Evolutionary conservation across 331 rosid species (phyloP), one percentile per base, ranked within the genome.

Genomic region (Ulmus americana): DNA sequence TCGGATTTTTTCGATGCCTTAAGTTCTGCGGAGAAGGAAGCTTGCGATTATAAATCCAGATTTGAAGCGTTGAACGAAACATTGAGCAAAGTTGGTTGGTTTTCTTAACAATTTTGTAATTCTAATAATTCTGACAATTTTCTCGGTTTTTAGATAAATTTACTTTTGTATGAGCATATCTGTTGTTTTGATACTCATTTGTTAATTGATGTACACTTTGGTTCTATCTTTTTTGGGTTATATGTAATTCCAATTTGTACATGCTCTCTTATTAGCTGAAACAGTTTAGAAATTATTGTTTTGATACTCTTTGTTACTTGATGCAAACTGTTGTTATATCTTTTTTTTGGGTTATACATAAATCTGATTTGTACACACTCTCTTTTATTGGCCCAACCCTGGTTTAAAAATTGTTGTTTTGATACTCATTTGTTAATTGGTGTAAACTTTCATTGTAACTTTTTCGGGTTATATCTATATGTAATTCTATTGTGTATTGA

Each of bases 1-100:
- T 45, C 97, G 12, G 98, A 92, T 44, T 89, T 86, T 71, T 22
- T 92, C 20, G 98, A 86, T 28, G 95, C 96, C 50, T 83, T 92
- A 62, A 85, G 74, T 77, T 78, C 47, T 64, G 85, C 97, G 50
- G 98, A 92, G 84, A 82, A 74, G 76, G 85, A 92, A 82, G 88
- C 78, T 70, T 72, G 70, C 64, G 95, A 86, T 57, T 89, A 75
- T 76, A 75, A 87, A 63, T 83, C 86, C 11, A 81, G 74, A 69
- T 69, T 78, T 18, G 87, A 80, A 52, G 49, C 74, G 1, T 47
- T 89, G 49, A 80, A 77, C 61, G 79, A 74, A 48, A 86, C 77
- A 55, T 78, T 86, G 70, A 52, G 65, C 64, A 86, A 75, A 82
- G 82, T 77, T 70, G 96, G 97, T 91, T 20, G 55, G 95, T 87